A percentile compares a stretch with the other conserved stretches of the same genome.
These are phyloP conservation scores for Fusarium cicatricum DNA, from an alignment of 2,329 filamentous ascomycete genomes.

Conservation along the genomic window DNA sequence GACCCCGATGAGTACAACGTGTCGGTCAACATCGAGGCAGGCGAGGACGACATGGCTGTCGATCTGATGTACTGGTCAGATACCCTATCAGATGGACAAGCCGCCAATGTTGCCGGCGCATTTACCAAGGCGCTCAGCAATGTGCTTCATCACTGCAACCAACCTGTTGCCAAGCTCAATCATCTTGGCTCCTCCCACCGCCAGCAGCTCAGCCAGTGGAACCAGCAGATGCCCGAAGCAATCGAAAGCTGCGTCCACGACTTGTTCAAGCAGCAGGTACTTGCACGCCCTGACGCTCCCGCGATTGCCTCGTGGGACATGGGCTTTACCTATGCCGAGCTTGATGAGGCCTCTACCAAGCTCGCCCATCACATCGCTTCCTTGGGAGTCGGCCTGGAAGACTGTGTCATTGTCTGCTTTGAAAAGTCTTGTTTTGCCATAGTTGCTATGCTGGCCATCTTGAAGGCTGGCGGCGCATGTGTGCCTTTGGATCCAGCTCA, in stretches of 20 bases:
- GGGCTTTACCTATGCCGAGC: slow-evolving; percentile 27
- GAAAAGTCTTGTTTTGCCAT: slow-evolving; percentile 29
- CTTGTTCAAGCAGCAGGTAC: slow-evolving; percentile 14
- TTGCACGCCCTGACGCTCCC: not conserved
- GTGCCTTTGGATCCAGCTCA: slow-evolving; percentile 29
- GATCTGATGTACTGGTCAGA: slow-evolving; percentile 40
- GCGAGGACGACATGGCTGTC: slow-evolving; percentile 27
- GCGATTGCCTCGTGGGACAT: slow-evolving; percentile 33
- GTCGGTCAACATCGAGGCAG: slow-evolving; percentile 34
- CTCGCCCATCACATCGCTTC: slow-evolving; percentile 15
- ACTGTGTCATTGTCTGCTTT: slow-evolving; percentile 22
- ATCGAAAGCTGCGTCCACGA: slow-evolving; percentile 26
- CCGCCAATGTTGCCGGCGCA: slow-evolving; percentile 25
- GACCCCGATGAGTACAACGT: slow-evolving; percentile 37
- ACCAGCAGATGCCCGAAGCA: slow-evolving; percentile 4
- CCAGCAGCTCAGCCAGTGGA: slow-evolving; percentile 17
- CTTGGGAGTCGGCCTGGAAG: slow-evolving; percentile 12
- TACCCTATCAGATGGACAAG: slow-evolving; percentile 27
- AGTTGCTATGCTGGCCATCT: slow-evolving; percentile 24
- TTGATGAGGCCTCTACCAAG: slow-evolving; percentile 20
- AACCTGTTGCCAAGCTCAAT: slow-evolving; percentile 13
- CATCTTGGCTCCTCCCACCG: slow-evolving; percentile 12
- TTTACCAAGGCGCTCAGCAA: slow-evolving; percentile 33
- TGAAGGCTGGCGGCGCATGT: slow-evolving; percentile 29
- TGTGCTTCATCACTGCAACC: slow-evolving; percentile 18